A percentile compares a stretch with the other conserved stretches of the same genome.
These are phyloP conservation scores for Cercophora samala DNA, from an alignment of 495 filamentous ascomycete species.

Conservation along the genomic window DNA sequence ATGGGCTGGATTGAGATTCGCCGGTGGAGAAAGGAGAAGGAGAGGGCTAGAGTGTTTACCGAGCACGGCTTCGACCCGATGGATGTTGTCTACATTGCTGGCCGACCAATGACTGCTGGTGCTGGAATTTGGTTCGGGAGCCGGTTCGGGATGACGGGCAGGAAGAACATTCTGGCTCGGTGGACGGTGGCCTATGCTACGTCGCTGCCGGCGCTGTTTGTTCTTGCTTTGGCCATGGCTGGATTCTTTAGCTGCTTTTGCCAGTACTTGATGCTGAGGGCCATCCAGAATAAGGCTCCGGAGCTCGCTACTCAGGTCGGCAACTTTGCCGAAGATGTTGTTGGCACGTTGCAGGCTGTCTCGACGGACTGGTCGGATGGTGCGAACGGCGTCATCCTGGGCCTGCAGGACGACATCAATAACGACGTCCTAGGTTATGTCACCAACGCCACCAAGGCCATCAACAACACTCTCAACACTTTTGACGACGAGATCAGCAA, in stretches of 20 bases:
- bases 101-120: slow-evolving; percentile 68
- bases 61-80: slow-evolving; percentile 68
- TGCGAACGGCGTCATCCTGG: slow-evolving; percentile 68
- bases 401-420: slow-evolving; percentile 72
- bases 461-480: slow-evolving; percentile 81
- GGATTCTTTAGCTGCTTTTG: slow-evolving; percentile 81
- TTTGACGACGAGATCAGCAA: slow-evolving; percentile 72
- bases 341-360: slow-evolving; percentile 64
- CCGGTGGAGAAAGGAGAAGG: slow-evolving; percentile 68
- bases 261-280: slow-evolving; percentile 73
- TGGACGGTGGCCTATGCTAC: slow-evolving; percentile 90
- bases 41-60: slow-evolving; percentile 63
- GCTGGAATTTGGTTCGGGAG: slow-evolving; percentile 70
- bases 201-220: slow-evolving; percentile 77
- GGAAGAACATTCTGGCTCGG: slow-evolving; percentile 66
- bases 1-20: slow-evolving; percentile 79
- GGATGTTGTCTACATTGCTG: slow-evolving; percentile 86
- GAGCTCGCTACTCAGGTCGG: slow-evolving; percentile 72
- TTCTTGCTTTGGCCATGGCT: slow-evolving; percentile 79
- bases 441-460: slow-evolving; percentile 68
- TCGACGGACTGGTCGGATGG: slow-evolving; percentile 72
- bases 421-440: slow-evolving; percentile 85
- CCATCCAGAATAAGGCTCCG: slow-evolving; percentile 72
- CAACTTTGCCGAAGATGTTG: slow-evolving; percentile 77
- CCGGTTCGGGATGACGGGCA: slow-evolving; percentile 54